phyloP scores from a whole-genome alignment of 1,139 yeast genomes.

The Schwanniomyces etchellsii region DNA sequence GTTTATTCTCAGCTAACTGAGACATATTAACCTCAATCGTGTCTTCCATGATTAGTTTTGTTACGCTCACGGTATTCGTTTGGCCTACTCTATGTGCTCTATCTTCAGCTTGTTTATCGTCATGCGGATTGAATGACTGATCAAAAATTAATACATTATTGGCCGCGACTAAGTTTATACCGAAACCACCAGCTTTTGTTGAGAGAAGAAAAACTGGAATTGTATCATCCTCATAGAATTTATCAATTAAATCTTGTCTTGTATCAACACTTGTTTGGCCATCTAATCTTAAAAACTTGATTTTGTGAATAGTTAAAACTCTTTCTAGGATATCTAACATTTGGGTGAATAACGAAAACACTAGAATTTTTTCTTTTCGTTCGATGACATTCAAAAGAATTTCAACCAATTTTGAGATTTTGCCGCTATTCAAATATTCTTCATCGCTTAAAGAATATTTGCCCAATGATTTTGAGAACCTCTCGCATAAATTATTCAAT shows the following conservation, averaged over 20 bases:
- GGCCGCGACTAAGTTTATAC: constrained; percentile 94
- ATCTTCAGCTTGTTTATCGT: constrained; percentile 97
- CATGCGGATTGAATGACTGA: constrained; percentile 95
- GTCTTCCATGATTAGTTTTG: constrained; percentile 64
- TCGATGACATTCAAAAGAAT: constrained; percentile 55
- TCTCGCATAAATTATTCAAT: constrained; percentile 65
- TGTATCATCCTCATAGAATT: constrained; percentile 73
- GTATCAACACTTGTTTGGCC: constrained; percentile 93
- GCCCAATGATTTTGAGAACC: constrained; percentile 62
- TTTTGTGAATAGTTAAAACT: constrained; percentile 58
- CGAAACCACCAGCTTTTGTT: constrained; percentile 98
- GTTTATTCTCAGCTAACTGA: constrained; percentile 81
- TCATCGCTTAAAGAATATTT: constrained; percentile 49
- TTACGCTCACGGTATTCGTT: constrained; percentile 77
- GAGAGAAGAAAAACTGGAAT: constrained; percentile 85
- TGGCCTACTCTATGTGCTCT: constrained; percentile 98
- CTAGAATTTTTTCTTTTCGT: constrained; percentile 65
- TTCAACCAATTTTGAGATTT: constrained; percentile 51
- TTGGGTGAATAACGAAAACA: constrained; percentile 91
- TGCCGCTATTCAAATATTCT: constrained; percentile 73
- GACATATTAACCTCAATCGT: constrained; percentile 89
- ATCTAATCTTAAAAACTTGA: constrained; percentile 80
- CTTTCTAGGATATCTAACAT: constrained; percentile 81
- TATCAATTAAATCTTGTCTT: constrained; percentile 87
- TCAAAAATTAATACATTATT: constrained; percentile 88